Percentiles rank a stretch among this genome's conserved stretches.
Conservation (phyloP, 257 asterid genomes). For the Eustoma russellianum region DNA sequence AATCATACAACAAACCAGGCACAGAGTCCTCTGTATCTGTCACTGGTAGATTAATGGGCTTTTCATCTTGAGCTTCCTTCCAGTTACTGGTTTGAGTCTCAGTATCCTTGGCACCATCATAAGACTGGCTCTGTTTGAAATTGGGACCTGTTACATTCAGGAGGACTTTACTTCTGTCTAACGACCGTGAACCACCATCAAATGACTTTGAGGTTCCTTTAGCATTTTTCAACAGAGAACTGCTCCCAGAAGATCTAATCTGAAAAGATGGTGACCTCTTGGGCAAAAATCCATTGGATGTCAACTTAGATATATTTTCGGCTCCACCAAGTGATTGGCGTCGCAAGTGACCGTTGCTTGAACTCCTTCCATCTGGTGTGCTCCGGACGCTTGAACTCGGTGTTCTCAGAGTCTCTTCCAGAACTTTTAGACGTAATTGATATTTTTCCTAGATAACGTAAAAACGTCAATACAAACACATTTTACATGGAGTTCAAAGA, state of each 20-base stretch:
- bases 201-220: slow-evolving; percentile 97
- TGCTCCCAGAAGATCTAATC: slow-evolving; percentile 80
- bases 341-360: slow-evolving; percentile 68
- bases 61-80: slow-evolving; percentile 64
- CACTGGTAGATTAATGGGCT: slow-evolving; percentile 41
- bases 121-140: slow-evolving; percentile 83
- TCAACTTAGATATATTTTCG: slow-evolving; percentile 67
- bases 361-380: slow-evolving; percentile 60
- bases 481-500: neutral
- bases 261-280: slow-evolving; percentile 92
- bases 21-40: slow-evolving; percentile 71
- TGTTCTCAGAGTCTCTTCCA: slow-evolving; percentile 85
- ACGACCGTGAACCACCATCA: slow-evolving; percentile 92
- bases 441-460: slow-evolving; percentile 60
- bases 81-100: slow-evolving; percentile 49
- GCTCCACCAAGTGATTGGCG: slow-evolving; percentile 95
- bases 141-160: slow-evolving; percentile 80
- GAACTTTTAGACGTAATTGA: slow-evolving; percentile 66
- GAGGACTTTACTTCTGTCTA: slow-evolving; percentile 73
- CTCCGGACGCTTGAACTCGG: slow-evolving; percentile 48
- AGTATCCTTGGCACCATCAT: slow-evolving; percentile 73
- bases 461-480: slow-evolving; percentile 6
- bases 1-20: slow-evolving; percentile 70
- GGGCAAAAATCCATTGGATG: slow-evolving; percentile 79
- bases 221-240: slow-evolving; percentile 86